Conservation (phyloP, 495 filamentous ascomycete species). For the Trichoderma gamsii region DNA sequence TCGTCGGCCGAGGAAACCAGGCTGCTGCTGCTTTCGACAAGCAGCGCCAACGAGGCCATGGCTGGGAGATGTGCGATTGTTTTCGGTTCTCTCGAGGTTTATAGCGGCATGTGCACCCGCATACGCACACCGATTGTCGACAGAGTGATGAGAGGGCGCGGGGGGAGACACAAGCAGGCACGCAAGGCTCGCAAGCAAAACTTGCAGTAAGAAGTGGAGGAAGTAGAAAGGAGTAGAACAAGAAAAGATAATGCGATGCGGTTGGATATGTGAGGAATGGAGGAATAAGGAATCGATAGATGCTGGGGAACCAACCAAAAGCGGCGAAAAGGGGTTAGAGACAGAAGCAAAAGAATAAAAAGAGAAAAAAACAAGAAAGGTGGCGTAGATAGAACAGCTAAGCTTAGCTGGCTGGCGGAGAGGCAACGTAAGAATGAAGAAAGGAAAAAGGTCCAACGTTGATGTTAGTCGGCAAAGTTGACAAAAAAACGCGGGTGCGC, state of each 20-base stretch:
- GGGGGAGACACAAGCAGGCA: neutral
- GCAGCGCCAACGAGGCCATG: neutral
- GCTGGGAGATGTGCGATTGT: neutral
- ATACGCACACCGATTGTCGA: too few species aligned
- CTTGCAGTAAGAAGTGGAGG: neutral
- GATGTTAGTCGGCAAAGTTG: neutral
- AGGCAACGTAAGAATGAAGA: neutral
- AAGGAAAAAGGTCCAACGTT: neutral
- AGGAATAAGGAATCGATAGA: neutral
- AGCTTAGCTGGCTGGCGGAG: neutral
- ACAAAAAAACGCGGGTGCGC: constrained; percentile 11
- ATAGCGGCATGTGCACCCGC: neutral
- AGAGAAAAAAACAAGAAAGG: neutral
- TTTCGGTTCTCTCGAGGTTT: neutral
- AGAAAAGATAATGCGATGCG: neutral
- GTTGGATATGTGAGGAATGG: too few species aligned
- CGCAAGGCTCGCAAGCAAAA: neutral
- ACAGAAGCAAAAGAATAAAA: neutral
- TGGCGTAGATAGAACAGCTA: neutral
- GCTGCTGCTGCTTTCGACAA: constrained; percentile 24
- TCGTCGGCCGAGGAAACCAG: constrained; percentile 31
- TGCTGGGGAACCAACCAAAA: neutral
- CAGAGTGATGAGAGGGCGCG: too few species aligned
- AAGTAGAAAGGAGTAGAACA: neutral
- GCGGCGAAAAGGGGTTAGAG: neutral